Conservation (phyloP, 768 basidiomycete genomes). For the Lactifluus piperatus region DNA sequence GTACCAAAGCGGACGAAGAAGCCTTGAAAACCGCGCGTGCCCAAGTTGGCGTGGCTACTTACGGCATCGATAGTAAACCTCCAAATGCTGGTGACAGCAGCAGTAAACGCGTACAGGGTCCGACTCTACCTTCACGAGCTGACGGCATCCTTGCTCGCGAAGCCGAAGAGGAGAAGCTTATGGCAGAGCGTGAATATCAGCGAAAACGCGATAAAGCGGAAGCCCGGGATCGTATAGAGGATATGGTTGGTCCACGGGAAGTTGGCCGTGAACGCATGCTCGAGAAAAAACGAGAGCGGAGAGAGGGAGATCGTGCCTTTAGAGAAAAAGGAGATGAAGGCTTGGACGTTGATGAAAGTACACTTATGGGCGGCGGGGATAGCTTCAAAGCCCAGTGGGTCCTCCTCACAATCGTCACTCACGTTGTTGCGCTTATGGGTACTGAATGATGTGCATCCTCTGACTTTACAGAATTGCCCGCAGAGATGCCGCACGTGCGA, state of each 20-base stretch:
- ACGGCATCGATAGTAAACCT: slow-evolving; percentile 22
- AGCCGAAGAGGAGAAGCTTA: slow-evolving; percentile 39
- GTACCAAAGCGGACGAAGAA: slow-evolving; percentile 46
- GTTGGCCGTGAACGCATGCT: slow-evolving; percentile 78
- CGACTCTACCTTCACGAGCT: slow-evolving; percentile 57
- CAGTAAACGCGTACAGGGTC: slow-evolving; percentile 48
- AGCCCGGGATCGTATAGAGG: slow-evolving; percentile 62
- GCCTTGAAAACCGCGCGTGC: slow-evolving; percentile 52
- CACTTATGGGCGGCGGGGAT: slow-evolving; percentile 74
- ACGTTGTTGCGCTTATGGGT: neutral
- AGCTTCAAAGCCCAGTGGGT: slow-evolving; percentile 72
- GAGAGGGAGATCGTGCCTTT: slow-evolving; percentile 64
- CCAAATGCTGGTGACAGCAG: slow-evolving; percentile 10
- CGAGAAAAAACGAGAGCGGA: slow-evolving; percentile 72
- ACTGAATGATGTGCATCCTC: neutral
- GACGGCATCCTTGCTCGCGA: slow-evolving; percentile 69
- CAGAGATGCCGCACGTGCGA: slow-evolving; percentile 61
- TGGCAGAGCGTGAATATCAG: slow-evolving; percentile 45
- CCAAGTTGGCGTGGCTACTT: slow-evolving; percentile 43
- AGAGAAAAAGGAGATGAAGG: slow-evolving; percentile 68
- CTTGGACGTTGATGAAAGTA: slow-evolving; percentile 72
- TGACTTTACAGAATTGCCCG: slow-evolving; percentile 49
- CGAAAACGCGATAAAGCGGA: slow-evolving; percentile 62
- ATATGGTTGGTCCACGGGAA: slow-evolving; percentile 69
- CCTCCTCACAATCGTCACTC: slow-evolving; percentile 9